A percentile compares a stretch with the other conserved stretches of the same genome.
These are phyloP conservation scores for Boletus fagicola DNA, from an alignment of 768 basidiomycete species.

Conservation along the genomic window DNA sequence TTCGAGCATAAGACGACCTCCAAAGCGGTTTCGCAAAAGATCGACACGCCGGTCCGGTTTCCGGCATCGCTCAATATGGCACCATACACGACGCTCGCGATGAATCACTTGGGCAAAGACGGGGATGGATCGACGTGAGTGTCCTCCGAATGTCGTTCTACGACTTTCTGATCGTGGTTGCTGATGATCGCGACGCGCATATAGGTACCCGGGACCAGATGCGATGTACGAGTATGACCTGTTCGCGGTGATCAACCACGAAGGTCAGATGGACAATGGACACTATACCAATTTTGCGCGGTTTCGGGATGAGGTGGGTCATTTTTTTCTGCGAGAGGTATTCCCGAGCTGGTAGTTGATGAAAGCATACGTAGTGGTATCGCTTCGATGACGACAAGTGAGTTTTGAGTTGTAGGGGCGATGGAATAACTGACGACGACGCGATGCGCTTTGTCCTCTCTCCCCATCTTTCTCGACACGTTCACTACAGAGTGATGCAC, in stretches of 20 bases:
- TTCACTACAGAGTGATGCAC: conserved; percentile 56
- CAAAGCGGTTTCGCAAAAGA: conserved; percentile 75
- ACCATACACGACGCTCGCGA: conserved; percentile 69
- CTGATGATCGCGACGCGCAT: not conserved
- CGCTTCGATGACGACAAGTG: conserved; percentile 94
- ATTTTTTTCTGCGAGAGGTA: not conserved
- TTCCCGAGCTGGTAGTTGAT: not conserved
- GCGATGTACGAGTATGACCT: conserved; percentile 86
- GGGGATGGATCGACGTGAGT: conserved; percentile 27
- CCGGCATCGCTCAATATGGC: conserved; percentile 86
- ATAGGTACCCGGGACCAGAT: conserved; percentile 54
- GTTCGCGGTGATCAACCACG: conserved; percentile 91
- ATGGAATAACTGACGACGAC: not conserved
- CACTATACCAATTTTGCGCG: conserved; percentile 90
- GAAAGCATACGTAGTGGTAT: conserved; percentile 64
- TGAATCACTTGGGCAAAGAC: conserved; percentile 52
- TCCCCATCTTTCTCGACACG: not conserved
- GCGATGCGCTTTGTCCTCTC: not conserved
- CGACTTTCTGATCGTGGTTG: not conserved
- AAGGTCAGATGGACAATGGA: conserved; percentile 91
- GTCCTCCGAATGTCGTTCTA: not conserved
- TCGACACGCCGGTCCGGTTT: conserved; percentile 79
- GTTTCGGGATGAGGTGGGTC: conserved; percentile 77
- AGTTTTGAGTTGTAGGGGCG: conserved; percentile 21
- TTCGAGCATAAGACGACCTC: conserved; percentile 85